Conservation (phyloP, 2,329 filamentous ascomycete genomes). For the Aspergillus brunneoviolaceus region DNA sequence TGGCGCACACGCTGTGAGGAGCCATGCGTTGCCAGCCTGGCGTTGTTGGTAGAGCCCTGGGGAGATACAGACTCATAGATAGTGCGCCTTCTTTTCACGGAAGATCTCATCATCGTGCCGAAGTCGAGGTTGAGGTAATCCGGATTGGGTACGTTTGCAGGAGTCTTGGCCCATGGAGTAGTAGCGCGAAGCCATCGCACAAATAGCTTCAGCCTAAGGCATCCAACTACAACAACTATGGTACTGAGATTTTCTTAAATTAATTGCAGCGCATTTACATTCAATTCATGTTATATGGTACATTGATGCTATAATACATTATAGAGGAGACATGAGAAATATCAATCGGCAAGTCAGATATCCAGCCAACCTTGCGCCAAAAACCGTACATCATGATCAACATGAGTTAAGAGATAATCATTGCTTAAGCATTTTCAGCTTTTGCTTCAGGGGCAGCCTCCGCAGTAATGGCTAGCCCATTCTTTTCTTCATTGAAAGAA, state of each 20-base stretch:
- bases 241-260: background rate
- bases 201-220: background rate
- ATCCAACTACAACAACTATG: background rate
- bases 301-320: conserved; percentile 17
- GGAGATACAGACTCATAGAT: background rate
- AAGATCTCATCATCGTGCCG: conserved; percentile 5
- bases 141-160: background rate
- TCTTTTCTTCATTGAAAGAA: conserved; percentile 61
- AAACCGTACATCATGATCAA: background rate
- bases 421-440: conserved; percentile 11
- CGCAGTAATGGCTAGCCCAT: conserved; percentile 55
- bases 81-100: conserved; percentile 13
- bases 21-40: background rate
- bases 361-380: background rate
- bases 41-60: conserved; percentile 4
- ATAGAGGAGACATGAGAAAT: conserved; percentile 1
- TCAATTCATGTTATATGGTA: conserved; percentile 11
- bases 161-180: background rate
- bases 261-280: conserved; percentile 3
- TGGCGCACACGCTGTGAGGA: background rate
- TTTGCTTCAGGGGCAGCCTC: conserved; percentile 16
- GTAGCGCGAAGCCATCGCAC: background rate
- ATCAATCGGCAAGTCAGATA: conserved; percentile 7
- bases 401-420: background rate
- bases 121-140: background rate